Evolutionary conservation across 2,329 filamentous ascomycete genomes (phyloP).

Genomic region (Lachnellula hyalina): DNA sequence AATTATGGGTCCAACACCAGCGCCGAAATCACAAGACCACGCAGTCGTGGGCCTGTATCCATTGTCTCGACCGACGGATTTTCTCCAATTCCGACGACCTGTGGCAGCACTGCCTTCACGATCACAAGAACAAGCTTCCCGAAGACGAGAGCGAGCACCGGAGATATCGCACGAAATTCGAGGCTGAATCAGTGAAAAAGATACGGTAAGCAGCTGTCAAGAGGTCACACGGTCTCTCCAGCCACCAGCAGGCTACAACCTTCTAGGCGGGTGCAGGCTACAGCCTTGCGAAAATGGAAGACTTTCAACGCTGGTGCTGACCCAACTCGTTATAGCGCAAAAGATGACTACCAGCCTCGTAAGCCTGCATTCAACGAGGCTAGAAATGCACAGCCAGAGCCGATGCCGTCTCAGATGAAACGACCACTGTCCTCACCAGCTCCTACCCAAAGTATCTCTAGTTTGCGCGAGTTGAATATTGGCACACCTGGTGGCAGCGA

Average conservation of each 20-base stretch:
- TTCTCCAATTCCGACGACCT: slow-evolving; percentile 12
- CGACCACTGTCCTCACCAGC: slow-evolving; percentile 8
- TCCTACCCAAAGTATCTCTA: slow-evolving; percentile 12
- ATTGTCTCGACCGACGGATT: slow-evolving; percentile 15
- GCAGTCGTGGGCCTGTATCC: slow-evolving; percentile 16
- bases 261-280: background rate
- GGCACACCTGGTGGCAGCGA: slow-evolving; percentile 10
- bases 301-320: background rate
- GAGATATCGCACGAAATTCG: slow-evolving; percentile 10
- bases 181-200: slow-evolving; percentile 11
- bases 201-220: background rate
- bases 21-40: slow-evolving; percentile 17
- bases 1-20: slow-evolving; percentile 22
- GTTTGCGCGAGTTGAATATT: slow-evolving; percentile 19
- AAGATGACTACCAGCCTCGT: slow-evolving; percentile 13
- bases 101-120: slow-evolving; percentile 17
- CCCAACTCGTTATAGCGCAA: slow-evolving; percentile 7
- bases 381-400: slow-evolving; percentile 7
- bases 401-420: slow-evolving; percentile 10
- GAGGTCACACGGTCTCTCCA: background rate
- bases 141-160: slow-evolving; percentile 6
- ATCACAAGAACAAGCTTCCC: slow-evolving; percentile 18
- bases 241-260: background rate
- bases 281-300: background rate
- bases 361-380: slow-evolving; percentile 15